These are phyloP conservation scores for Basipetospora chlamydospora DNA, from an alignment of 2,329 filamentous ascomycete genomes.

Conservation along the genomic window DNA sequence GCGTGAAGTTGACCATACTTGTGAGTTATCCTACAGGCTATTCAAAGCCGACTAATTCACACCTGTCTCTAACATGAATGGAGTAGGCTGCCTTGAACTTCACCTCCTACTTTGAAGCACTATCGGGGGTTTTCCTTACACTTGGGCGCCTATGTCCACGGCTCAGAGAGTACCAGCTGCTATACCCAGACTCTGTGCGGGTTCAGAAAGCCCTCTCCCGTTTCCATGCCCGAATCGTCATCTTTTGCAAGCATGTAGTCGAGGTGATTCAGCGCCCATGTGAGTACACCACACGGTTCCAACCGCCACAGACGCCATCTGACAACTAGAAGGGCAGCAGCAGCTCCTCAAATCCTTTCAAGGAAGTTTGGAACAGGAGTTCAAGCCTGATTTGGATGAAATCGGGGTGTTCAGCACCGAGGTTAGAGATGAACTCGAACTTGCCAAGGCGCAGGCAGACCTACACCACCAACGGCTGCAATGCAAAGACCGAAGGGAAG, in stretches of 20 bases:
- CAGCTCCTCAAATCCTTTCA: conserved; percentile 12
- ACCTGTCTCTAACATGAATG: not conserved
- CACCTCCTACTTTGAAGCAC: conserved; percentile 23
- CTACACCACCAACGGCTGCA: conserved; percentile 12
- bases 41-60: not conserved
- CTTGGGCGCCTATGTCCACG: conserved; percentile 19
- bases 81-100: conserved; percentile 18
- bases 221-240: conserved; percentile 21
- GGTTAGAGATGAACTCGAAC: conserved; percentile 12
- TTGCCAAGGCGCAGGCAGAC: conserved; percentile 14
- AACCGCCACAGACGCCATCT: not conserved
- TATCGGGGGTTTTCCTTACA: conserved; percentile 20
- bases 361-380: conserved; percentile 16
- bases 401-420: conserved; percentile 10
- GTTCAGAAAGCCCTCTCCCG: conserved; percentile 19
- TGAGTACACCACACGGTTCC: conserved; percentile 8
- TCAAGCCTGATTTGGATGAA: conserved; percentile 12
- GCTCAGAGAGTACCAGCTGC: conserved; percentile 20
- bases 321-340: conserved; percentile 9
- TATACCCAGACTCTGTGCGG: conserved; percentile 18
- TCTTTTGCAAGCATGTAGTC: conserved; percentile 19
- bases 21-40: conserved; percentile 14
- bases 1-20: conserved; percentile 24
- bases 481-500: conserved; percentile 8
- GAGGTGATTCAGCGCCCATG: conserved; percentile 13